Conservation (phyloP, 768 basidiomycete genomes). For the Postia placenta region DNA sequence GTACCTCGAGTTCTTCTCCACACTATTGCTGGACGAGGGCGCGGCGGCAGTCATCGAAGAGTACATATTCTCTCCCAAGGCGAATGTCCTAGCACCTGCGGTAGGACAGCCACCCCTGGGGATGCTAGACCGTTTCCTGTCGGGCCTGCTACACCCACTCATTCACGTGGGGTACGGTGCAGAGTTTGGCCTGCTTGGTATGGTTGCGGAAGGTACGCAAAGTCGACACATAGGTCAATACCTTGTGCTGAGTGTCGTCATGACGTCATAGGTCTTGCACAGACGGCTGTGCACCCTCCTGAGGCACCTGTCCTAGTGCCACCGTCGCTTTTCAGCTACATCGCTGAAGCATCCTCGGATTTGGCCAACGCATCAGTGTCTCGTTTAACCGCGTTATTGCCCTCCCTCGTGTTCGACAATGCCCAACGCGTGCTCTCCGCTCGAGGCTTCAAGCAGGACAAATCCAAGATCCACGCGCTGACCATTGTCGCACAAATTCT, state of each 20-base stretch:
- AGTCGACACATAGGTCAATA: background rate
- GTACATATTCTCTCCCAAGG: conserved; percentile 46
- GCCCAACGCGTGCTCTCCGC: background rate
- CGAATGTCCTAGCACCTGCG: conserved; percentile 14
- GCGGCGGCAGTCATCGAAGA: conserved; percentile 46
- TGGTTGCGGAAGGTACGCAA: conserved; percentile 53
- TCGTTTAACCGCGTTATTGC: conserved; percentile 6
- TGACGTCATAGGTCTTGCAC: conserved; percentile 39
- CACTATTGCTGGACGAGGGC: conserved; percentile 34
- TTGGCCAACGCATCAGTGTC: background rate
- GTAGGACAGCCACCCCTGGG: conserved; percentile 31
- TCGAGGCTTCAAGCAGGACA: background rate
- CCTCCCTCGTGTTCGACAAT: conserved; percentile 6
- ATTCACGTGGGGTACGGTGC: conserved; percentile 60
- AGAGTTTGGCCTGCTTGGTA: conserved; percentile 55
- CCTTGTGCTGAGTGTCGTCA: background rate
- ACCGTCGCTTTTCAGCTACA: conserved; percentile 16
- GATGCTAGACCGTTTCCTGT: conserved; percentile 53
- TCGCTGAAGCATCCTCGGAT: background rate
- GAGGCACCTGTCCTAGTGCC: conserved; percentile 31
- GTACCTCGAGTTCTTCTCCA: conserved; percentile 52
- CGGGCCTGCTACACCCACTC: conserved; percentile 56
- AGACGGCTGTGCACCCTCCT: conserved; percentile 42
- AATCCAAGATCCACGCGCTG: conserved; percentile 36
- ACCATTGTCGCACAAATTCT: conserved; percentile 50